These are phyloP conservation scores for Trichoderma sp. DNA, from an alignment of 2,329 filamentous ascomycete genomes.

Conservation along the genomic window DNA sequence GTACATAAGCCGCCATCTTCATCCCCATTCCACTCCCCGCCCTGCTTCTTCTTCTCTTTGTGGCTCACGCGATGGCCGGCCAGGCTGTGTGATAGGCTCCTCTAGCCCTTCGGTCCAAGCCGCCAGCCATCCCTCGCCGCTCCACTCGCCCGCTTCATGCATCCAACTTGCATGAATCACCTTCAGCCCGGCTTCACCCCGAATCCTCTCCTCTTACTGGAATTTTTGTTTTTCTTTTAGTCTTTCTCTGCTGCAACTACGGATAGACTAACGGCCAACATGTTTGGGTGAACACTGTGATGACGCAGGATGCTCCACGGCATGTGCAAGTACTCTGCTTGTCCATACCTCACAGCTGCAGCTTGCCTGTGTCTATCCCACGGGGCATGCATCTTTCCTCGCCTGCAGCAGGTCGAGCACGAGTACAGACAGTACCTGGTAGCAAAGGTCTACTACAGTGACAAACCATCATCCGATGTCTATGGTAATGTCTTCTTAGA, in stretches of 20 bases:
- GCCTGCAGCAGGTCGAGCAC: background rate
- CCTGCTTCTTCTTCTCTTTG: background rate
- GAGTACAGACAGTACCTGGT: background rate
- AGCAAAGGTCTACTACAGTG: background rate
- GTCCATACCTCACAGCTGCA: background rate
- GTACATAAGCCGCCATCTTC: background rate
- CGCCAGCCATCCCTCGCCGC: background rate
- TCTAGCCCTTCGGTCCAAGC: constrained; percentile 14
- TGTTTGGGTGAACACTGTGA: constrained; percentile 1
- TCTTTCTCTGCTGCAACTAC: background rate
- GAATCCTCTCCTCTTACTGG: background rate
- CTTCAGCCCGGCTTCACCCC: background rate
- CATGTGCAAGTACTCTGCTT: background rate
- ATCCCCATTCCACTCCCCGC: background rate
- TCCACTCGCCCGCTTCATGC: constrained; percentile 18
- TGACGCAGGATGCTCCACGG: background rate
- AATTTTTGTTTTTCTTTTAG: background rate
- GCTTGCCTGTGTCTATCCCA: background rate
- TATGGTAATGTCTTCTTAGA: no score
- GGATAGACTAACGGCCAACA: background rate
- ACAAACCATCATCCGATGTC: background rate
- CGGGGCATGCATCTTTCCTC: background rate
- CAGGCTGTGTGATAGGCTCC: background rate
- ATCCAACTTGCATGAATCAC: constrained; percentile 21
- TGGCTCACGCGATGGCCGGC: constrained; percentile 5